Conservation (phyloP, 768 basidiomycete species). For the Asterophora lycoperdoides region DNA sequence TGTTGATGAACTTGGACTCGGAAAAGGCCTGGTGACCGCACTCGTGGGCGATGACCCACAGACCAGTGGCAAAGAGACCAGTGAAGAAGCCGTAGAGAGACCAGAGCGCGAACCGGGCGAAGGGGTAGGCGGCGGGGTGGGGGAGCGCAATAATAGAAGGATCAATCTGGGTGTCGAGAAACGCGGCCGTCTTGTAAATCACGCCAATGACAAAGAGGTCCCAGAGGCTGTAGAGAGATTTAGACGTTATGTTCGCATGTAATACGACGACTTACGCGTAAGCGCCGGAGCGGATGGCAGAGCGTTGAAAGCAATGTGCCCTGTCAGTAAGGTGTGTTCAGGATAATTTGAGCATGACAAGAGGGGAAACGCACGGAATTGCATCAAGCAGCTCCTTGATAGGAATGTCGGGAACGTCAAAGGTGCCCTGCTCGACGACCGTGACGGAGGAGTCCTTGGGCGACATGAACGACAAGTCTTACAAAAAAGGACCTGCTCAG, state of each 20-base stretch:
- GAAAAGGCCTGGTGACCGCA: conserved; percentile 98
- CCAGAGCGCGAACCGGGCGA: conserved; percentile 68
- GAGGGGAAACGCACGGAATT: conserved; percentile 65
- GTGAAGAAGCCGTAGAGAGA: conserved; percentile 74
- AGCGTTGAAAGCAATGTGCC: conserved; percentile 87
- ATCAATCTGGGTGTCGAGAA: conserved; percentile 59
- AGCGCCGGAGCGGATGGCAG: conserved; percentile 68
- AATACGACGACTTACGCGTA: conserved; percentile 60
- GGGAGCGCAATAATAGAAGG: conserved; percentile 52
- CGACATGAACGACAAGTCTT: conserved; percentile 31
- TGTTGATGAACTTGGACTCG: conserved; percentile 86
- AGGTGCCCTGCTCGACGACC: conserved; percentile 52
- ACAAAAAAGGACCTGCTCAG: conserved; percentile 9
- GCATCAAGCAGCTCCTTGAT: conserved; percentile 82
- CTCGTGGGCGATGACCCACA: conserved; percentile 95
- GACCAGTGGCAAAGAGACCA: conserved; percentile 85
- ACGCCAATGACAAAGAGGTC: conserved; percentile 67
- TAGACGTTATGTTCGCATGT: background rate
- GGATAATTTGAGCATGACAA: background rate
- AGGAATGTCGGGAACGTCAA: conserved; percentile 75
- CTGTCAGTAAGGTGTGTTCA: conserved; percentile 34
- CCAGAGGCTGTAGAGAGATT: conserved; percentile 48
- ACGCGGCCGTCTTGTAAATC: conserved; percentile 64
- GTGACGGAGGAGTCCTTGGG: conserved; percentile 29
- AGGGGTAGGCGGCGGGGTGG: conserved; percentile 56